Percentiles rank a stretch among this genome's conserved stretches.
Conservation (phyloP, 2,329 filamentous ascomycete species). For the Diaporthe batatas region DNA sequence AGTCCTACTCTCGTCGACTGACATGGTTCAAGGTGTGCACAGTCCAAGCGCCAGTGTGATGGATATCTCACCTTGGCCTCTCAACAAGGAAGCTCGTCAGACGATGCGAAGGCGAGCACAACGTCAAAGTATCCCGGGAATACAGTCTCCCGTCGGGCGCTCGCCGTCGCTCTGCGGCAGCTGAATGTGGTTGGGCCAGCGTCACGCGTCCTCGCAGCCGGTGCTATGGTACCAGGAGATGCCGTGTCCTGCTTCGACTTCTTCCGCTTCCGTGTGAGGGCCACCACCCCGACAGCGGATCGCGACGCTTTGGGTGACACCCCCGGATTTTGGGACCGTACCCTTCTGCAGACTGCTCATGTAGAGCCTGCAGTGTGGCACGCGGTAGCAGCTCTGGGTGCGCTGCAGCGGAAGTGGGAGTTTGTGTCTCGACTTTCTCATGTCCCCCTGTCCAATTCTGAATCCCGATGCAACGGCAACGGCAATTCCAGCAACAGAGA, state of each 20-base stretch:
- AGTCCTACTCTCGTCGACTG: neutral
- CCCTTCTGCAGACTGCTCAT: conserved; percentile 52
- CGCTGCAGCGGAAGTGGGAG: conserved; percentile 50
- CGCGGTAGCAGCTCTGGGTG: conserved; percentile 52
- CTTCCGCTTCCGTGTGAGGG: conserved; percentile 51
- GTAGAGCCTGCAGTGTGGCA: conserved; percentile 54
- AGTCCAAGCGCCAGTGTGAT: conserved; percentile 50
- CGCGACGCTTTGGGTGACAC: neutral
- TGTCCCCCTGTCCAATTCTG: neutral
- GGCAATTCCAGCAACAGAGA: neutral
- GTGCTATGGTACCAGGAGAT: conserved; percentile 25
- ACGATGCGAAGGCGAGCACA: neutral
- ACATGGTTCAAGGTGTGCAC: conserved; percentile 36
- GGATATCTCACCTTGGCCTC: conserved; percentile 48
- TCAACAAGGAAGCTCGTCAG: neutral
- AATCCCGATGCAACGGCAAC: neutral
- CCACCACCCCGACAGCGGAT: conserved; percentile 44
- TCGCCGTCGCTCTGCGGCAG: conserved; percentile 48
- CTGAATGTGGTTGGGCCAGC: conserved; percentile 50
- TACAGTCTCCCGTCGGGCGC: conserved; percentile 50
- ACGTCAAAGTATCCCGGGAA: neutral
- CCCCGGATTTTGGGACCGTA: conserved; percentile 49
- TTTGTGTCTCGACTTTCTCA: conserved; percentile 10
- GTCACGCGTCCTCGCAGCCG: conserved; percentile 43
- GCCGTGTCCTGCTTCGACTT: conserved; percentile 50